These are phyloP conservation scores for Xylariales sp. DNA, from an alignment of 2,329 filamentous ascomycete genomes.

Conservation along the genomic window DNA sequence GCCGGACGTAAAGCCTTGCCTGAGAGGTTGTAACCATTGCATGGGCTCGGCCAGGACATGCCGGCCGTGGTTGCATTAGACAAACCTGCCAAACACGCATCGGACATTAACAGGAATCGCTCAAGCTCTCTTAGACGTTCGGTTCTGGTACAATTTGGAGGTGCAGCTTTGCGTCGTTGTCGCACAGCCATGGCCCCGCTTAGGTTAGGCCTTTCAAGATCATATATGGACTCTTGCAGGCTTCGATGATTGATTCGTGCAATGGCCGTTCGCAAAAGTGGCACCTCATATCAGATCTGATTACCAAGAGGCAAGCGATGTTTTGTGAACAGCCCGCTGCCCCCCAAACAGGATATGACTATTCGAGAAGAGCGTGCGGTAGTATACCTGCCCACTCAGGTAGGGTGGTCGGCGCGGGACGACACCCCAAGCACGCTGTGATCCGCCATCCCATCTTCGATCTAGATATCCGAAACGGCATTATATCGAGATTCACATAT, in stretches of 20 bases:
- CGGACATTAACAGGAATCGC: conserved; percentile 21
- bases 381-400: neutral
- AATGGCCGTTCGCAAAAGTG: conserved; percentile 5
- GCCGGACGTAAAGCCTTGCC: neutral
- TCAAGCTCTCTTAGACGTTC: conserved; percentile 13
- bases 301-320: conserved; percentile 1
- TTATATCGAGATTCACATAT: conserved; percentile 17
- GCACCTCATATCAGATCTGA: conserved; percentile 15
- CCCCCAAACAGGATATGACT: neutral
- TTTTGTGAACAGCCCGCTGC: neutral
- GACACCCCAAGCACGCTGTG: neutral
- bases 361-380: conserved; percentile 6
- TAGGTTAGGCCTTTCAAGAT: conserved; percentile 21
- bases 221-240: conserved; percentile 19
- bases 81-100: conserved; percentile 38
- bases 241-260: conserved; percentile 20
- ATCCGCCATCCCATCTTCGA: conserved; percentile 29
- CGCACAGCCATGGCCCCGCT: conserved; percentile 29
- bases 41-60: conserved; percentile 7
- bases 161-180: conserved; percentile 26
- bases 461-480: conserved; percentile 31
- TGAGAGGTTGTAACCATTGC: neutral
- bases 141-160: conserved; percentile 9
- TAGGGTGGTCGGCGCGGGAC: conserved; percentile 14
- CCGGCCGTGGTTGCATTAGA: conserved; percentile 28